Percentiles rank a stretch among this genome's conserved stretches.
phyloP scores from a whole-genome alignment of 1,284 basidiomycete species.

The Tranzscheliella williamsii region DNA sequence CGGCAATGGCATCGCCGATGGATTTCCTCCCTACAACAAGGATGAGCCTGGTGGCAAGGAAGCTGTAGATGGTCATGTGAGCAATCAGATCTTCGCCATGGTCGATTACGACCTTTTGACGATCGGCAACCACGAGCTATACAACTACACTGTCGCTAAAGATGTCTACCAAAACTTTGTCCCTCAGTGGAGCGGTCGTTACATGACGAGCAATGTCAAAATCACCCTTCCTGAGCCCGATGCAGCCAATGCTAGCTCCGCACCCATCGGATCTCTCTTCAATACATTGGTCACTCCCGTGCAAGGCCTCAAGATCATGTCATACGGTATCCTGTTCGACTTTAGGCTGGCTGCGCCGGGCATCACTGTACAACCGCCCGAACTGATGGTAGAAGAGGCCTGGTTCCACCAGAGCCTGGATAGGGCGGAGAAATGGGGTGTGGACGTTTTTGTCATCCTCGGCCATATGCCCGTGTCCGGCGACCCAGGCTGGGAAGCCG shows the following conservation, averaged over 20 bases:
- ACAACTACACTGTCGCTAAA: slow-evolving; percentile 74
- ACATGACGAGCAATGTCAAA: slow-evolving; percentile 49
- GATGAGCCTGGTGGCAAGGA: slow-evolving; percentile 37
- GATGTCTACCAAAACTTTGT: slow-evolving; percentile 80
- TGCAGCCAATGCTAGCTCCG: slow-evolving; percentile 12
- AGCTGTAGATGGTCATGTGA: slow-evolving; percentile 50
- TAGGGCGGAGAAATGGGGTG: slow-evolving; percentile 34
- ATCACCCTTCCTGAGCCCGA: slow-evolving; percentile 39
- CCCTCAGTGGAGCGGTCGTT: slow-evolving; percentile 64
- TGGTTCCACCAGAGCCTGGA: slow-evolving; percentile 54
- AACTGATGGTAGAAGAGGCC: slow-evolving; percentile 51
- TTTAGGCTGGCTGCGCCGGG: slow-evolving; percentile 50
- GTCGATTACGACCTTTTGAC: slow-evolving; percentile 81
- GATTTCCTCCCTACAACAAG: slow-evolving; percentile 35
- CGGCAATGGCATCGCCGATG: slow-evolving; percentile 58
- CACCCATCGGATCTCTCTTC: slow-evolving; percentile 48
- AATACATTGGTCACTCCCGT: slow-evolving; percentile 44
- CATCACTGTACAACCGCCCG: slow-evolving; percentile 44
- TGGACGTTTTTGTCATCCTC: slow-evolving; percentile 54
- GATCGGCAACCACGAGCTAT: slow-evolving; percentile 88
- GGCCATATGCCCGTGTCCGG: slow-evolving; percentile 57
- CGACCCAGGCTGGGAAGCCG: slow-evolving; percentile 50
- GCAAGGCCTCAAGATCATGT: slow-evolving; percentile 46
- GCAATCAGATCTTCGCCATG: slow-evolving; percentile 65
- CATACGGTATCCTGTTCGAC: slow-evolving; percentile 54